A percentile compares a stretch with the other conserved stretches of the same genome.
These are phyloP conservation scores for Xylaria telfairii DNA, from an alignment of 495 filamentous ascomycete species.

Conservation along the genomic window DNA sequence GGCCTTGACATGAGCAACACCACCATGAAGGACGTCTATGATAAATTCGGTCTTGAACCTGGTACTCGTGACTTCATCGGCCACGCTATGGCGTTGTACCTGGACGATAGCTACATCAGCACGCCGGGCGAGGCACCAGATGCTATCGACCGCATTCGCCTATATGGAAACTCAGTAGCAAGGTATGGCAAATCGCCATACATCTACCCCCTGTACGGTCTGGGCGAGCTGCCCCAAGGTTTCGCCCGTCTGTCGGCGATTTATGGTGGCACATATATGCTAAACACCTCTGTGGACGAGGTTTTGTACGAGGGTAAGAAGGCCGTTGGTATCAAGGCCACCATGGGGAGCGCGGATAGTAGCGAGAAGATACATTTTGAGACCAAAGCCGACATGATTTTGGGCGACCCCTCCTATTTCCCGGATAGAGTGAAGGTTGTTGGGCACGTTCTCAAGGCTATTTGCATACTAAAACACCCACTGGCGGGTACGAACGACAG, in stretches of 20 bases:
- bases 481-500: constrained; percentile 80
- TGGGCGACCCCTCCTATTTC: constrained; percentile 98
- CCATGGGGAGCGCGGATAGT: constrained; percentile 83
- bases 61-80: constrained; percentile 94
- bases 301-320: constrained; percentile 80
- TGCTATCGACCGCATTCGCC: constrained; percentile 86
- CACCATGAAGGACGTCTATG: constrained; percentile 97
- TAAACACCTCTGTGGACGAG: constrained; percentile 93
- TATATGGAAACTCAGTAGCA: constrained; percentile 98
- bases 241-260: constrained; percentile 97
- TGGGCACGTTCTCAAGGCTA: constrained; percentile 91
- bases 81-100: constrained; percentile 97
- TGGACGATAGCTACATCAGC: constrained; percentile 84
- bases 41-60: constrained; percentile 94
- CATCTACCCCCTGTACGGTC: constrained; percentile 97
- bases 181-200: constrained; percentile 98
- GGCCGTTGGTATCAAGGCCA: constrained; percentile 92
- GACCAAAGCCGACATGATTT: constrained; percentile 93
- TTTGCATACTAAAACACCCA: constrained; percentile 98
- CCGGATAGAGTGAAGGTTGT: constrained; percentile 82
- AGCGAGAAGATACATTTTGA: constrained; percentile 81
- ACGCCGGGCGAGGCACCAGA: constrained; percentile 76
- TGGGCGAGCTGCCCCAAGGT: constrained; percentile 96
- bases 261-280: constrained; percentile 98
- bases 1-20: constrained; percentile 78